A percentile compares a stretch with the other conserved stretches of the same genome.
phyloP scores from a whole-genome alignment of 1,284 basidiomycete species.

The Ustilago crameri region DNA sequence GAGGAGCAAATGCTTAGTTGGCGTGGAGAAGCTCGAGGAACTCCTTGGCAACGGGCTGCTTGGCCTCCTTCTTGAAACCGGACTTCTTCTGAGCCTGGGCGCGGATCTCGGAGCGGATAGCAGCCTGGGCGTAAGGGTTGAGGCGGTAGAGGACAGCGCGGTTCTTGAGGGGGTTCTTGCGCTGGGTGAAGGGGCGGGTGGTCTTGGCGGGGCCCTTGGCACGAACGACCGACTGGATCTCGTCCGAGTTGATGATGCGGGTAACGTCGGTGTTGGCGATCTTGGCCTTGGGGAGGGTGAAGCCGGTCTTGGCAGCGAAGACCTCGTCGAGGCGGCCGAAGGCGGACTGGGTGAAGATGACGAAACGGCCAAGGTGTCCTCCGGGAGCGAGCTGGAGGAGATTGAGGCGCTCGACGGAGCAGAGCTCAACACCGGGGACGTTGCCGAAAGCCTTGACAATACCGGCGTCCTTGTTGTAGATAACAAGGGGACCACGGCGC shows the following conservation, averaged over 20 bases:
- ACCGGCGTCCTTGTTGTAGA: constrained; percentile 98
- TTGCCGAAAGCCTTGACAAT: constrained; percentile 99
- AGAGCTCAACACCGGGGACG: constrained; percentile 96
- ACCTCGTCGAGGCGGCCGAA: constrained; percentile 93
- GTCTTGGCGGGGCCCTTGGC: constrained; percentile 82
- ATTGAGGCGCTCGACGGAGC: constrained; percentile 93
- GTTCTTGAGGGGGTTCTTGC: constrained; percentile 96
- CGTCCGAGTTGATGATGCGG: constrained; percentile 86
- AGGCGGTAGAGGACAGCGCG: constrained; percentile 96
- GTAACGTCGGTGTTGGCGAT: constrained; percentile 97
- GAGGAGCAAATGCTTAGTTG: constrained; percentile 30
- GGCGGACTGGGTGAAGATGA: constrained; percentile 98
- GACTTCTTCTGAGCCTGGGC: constrained; percentile 61
- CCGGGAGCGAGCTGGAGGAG: constrained; percentile 98
- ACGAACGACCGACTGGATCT: constrained; percentile 81
- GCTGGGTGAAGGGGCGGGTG: constrained; percentile 97
- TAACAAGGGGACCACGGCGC: constrained; percentile 95
- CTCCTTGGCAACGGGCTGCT: constrained; percentile 77
- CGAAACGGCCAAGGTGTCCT: constrained; percentile 98
- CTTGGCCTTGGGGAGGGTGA: constrained; percentile 75
- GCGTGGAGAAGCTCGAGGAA: constrained; percentile 81
- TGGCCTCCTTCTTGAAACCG: constrained; percentile 62
- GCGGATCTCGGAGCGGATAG: constrained; percentile 64
- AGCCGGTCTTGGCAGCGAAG: constrained; percentile 89
- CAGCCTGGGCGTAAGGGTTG: constrained; percentile 91